Evolutionary conservation across 306 rosid species (phyloP), one percentile per base, ranked within the genome.

Genomic region (Prunus kanzakura): DNA sequence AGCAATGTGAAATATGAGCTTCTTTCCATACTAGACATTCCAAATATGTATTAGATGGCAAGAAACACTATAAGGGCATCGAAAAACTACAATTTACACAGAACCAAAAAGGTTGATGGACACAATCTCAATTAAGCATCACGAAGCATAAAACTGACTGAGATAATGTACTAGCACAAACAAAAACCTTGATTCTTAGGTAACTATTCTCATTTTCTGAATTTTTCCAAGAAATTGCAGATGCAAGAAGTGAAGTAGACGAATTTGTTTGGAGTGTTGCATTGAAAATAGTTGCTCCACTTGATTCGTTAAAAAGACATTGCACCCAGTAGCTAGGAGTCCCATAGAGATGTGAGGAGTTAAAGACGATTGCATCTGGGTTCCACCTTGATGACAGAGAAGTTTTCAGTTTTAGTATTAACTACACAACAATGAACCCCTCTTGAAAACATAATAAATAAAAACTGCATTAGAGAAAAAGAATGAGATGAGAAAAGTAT

Each of bases 301-400:
- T 94, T 57, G 98, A 89, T 82, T 84, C 90, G 0, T 75, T 5
- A 69, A 94, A 94, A 79, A 94, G 84, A 54, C 47, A 41, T 67
- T 92, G 98, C 84, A 92, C 84, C 97, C 97, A 94, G 71, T 92
- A 91, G 86, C 98, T 94, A 75, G 98, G 98, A 80, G 97, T 94
- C 84, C 92, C 98, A 52, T 90, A 94, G 65, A 23, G 64, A 69
- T 84, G 92, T 32, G 73, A 85, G 10, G 98, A 94, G 87, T 92
- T 73, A 58, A 94, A 94, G 45, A 94, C 98, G 35, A 94, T 94
- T 72, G 96, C 92, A 83, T 94, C 98, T 11, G 97, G 98, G 72
- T 85, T 94, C 98, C 97, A 92, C 79, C 98, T 84, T 84, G 46
- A 82, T 43, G 76, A 82, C 54, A 80, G 58, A 76, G 0, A 41